Conservation (phyloP, 2,329 filamentous ascomycete species). For the Fusarium sp. region DNA sequence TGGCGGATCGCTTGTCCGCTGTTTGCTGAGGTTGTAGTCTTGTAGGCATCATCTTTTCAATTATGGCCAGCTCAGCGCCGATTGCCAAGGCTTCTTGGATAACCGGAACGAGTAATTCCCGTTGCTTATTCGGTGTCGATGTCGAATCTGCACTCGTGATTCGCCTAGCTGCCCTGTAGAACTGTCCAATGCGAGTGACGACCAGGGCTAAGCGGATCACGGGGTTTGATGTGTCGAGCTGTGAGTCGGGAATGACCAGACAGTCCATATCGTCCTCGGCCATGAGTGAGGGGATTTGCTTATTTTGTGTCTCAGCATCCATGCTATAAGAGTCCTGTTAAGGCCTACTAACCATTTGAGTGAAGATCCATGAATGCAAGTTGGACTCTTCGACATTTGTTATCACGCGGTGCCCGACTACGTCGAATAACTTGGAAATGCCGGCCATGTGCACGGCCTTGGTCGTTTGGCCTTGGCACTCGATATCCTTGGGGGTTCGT, state of each 20-base stretch:
- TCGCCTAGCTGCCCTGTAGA: conserved; percentile 16
- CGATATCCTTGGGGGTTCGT: conserved; percentile 22
- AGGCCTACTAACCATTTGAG: conserved; percentile 23
- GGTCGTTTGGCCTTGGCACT: conserved; percentile 24
- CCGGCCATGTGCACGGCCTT: conserved; percentile 28
- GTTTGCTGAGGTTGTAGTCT: conserved; percentile 6
- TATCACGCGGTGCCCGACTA: conserved; percentile 17
- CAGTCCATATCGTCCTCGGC: conserved; percentile 16
- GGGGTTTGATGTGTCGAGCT: conserved; percentile 1
- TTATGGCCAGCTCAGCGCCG: neutral
- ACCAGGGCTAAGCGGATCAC: conserved; percentile 16
- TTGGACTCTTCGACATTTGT: neutral
- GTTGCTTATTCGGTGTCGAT: neutral
- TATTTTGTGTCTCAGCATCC: neutral
- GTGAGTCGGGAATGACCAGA: conserved; percentile 7
- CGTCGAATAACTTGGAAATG: conserved; percentile 23
- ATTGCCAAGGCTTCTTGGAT: conserved; percentile 24
- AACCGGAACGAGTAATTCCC: conserved; percentile 3
- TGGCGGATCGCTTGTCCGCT: conserved; percentile 7
- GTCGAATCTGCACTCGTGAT: neutral
- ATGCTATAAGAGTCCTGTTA: neutral
- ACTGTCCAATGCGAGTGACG: conserved; percentile 21
- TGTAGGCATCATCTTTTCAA: conserved; percentile 5
- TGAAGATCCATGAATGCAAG: conserved; percentile 21
- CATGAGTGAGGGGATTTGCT: conserved; percentile 25